These are phyloP conservation scores for Aspergillus flavus DNA, from an alignment of 2,329 filamentous ascomycete genomes.

Conservation along the genomic window DNA sequence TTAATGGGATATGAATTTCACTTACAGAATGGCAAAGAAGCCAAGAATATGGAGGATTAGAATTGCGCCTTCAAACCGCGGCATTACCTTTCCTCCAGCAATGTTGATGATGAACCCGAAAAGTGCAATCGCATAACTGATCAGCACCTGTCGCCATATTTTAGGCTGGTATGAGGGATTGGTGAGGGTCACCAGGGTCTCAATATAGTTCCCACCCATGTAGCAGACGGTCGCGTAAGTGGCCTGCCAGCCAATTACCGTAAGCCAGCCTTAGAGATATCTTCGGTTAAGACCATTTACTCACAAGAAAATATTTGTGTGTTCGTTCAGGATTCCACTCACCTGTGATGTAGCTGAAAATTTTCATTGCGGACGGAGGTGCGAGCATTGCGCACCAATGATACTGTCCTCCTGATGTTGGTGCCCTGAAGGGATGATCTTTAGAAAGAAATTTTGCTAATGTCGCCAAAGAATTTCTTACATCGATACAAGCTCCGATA, in stretches of 20 bases:
- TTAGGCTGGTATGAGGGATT: constrained; percentile 40
- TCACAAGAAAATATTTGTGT: not conserved
- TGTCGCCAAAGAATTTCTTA: not conserved
- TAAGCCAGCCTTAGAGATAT: constrained; percentile 39
- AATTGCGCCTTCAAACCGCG: constrained; percentile 51
- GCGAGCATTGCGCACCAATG: constrained; percentile 47
- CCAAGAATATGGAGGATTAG: constrained; percentile 55
- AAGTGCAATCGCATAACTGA: not conserved
- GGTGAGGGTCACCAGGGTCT: constrained; percentile 42
- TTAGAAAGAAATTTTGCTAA: not conserved
- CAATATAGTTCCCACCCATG: constrained; percentile 36
- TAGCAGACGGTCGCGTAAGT: constrained; percentile 40
- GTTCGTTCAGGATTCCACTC: not conserved
- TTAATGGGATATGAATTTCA: not conserved
- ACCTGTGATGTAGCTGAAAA: constrained; percentile 44
- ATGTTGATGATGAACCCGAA: constrained; percentile 39
- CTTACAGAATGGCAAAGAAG: constrained; percentile 52
- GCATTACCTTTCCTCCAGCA: constrained; percentile 44
- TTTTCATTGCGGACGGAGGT: constrained; percentile 34
- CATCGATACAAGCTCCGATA: constrained; percentile 40
- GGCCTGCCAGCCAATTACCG: constrained; percentile 47
- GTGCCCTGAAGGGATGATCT: constrained; percentile 27
- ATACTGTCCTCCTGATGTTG: constrained; percentile 42
- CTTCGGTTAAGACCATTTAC: too few relatives aligned
- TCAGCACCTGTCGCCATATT: constrained; percentile 44